Percentiles rank a stretch among this genome's conserved stretches.
phyloP scores from a whole-genome alignment of 2,329 filamentous ascomycete genomes.

The Colletotrichum lini region DNA sequence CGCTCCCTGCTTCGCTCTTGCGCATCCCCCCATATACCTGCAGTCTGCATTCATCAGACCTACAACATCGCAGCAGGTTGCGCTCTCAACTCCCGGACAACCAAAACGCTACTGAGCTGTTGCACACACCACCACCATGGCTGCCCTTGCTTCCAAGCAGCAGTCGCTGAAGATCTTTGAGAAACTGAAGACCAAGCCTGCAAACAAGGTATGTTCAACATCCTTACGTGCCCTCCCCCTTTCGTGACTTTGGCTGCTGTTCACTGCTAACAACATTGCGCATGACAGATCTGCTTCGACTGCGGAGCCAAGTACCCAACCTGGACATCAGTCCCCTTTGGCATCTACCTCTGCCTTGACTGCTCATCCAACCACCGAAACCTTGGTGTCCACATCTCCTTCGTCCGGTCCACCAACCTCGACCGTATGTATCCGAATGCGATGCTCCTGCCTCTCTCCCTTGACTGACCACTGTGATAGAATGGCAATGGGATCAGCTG shows the following conservation, averaged over 20 bases:
- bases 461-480: constrained; percentile 56
- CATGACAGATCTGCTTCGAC: constrained; percentile 91
- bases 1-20: constrained; percentile 36
- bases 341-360: constrained; percentile 98
- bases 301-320: constrained; percentile 98
- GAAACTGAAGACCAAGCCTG: constrained; percentile 93
- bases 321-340: constrained; percentile 97
- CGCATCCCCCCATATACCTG: constrained; percentile 32
- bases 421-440: constrained; percentile 79
- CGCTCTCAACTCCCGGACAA: constrained; percentile 10
- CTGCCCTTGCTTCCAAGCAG: constrained; percentile 85
- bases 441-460: constrained; percentile 9
- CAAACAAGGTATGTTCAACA: constrained; percentile 83
- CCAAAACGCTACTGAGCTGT: constrained; percentile 1
- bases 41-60: constrained; percentile 12
- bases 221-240: neutral
- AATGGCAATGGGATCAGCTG: constrained; percentile 99
- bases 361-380: constrained; percentile 98
- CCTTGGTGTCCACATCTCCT: constrained; percentile 98
- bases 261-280: constrained; percentile 38
- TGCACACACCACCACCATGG: constrained; percentile 64
- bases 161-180: constrained; percentile 98
- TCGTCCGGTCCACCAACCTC: constrained; percentile 97
- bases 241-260: constrained; percentile 41
- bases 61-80: constrained; percentile 9